Evolutionary conservation across 495 filamentous ascomycete species (phyloP).

Genomic region (Amniculicola lignicola): DNA sequence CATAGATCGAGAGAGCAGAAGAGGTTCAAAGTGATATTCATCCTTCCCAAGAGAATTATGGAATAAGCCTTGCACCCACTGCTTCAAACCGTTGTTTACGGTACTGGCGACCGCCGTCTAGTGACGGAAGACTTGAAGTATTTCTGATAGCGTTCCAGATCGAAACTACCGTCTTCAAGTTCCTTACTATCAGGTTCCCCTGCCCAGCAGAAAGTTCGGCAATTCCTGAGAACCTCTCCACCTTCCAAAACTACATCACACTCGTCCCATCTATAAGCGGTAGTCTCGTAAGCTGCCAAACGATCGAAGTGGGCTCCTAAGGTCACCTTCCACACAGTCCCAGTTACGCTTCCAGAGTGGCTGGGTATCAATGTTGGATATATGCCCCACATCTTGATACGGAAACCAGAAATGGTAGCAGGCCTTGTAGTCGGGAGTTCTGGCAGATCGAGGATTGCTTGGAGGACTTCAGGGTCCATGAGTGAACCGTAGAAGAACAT

Average conservation of each 20-base stretch:
- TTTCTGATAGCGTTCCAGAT: conserved; percentile 16
- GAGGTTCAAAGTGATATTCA: too few relatives aligned
- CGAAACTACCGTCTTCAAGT: conserved; percentile 16
- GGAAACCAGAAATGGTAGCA: conserved; percentile 4
- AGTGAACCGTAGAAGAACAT: conserved; percentile 31
- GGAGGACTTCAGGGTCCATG: conserved; percentile 22
- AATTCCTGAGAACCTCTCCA: neutral
- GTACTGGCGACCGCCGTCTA: too few relatives aligned
- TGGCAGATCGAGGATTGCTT: conserved; percentile 4
- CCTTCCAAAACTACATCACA: conserved; percentile 6
- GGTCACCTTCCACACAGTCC: conserved; percentile 10
- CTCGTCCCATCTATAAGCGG: conserved; percentile 22
- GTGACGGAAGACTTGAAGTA: conserved; percentile 14
- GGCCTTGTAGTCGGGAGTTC: neutral
- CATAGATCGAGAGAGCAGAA: too few relatives aligned
- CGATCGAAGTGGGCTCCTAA: conserved; percentile 2
- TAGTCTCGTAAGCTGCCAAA: conserved; percentile 13
- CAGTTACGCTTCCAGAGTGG: neutral
- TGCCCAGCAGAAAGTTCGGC: conserved; percentile 21
- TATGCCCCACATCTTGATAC: conserved; percentile 18
- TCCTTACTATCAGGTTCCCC: conserved; percentile 14
- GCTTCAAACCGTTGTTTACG: too few relatives aligned
- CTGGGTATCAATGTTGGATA: conserved; percentile 13
- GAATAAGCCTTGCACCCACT: too few relatives aligned
- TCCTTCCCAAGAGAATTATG: too few relatives aligned